phyloP scores from a whole-genome alignment of 1,284 basidiomycete genomes.

The Athelia sp. region DNA sequence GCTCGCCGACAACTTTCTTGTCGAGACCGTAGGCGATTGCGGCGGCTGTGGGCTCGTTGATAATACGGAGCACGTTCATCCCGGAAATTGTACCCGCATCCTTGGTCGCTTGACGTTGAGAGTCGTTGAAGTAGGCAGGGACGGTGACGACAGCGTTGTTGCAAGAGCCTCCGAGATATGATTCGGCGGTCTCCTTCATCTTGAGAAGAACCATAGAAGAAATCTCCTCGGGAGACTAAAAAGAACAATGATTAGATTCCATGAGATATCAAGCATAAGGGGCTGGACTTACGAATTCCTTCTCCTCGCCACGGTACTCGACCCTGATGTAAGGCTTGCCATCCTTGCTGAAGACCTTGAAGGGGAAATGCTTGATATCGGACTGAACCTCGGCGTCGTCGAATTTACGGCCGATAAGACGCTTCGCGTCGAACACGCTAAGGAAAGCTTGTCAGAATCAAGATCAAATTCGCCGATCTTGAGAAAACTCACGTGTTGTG shows the following conservation, averaged over 20 bases:
- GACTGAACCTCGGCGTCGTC: conserved; percentile 87
- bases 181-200: conserved; percentile 99
- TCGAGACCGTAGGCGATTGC: conserved; percentile 95
- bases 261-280: not conserved
- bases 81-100: conserved; percentile 90
- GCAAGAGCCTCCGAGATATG: conserved; percentile 85
- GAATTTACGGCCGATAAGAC: conserved; percentile 86
- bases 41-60: conserved; percentile 94
- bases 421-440: conserved; percentile 86
- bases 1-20: conserved; percentile 84
- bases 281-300: conserved; percentile 75
- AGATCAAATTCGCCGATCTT: conserved; percentile 9
- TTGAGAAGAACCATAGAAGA: conserved; percentile 97
- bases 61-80: conserved; percentile 92
- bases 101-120: conserved; percentile 94
- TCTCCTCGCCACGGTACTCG: conserved; percentile 86
- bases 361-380: conserved; percentile 95
- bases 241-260: conserved; percentile 7
- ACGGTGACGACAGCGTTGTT: conserved; percentile 92
- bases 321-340: conserved; percentile 90
- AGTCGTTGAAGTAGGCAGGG: conserved; percentile 98
- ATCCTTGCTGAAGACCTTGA: conserved; percentile 79
- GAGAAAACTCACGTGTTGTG: conserved; percentile 54
- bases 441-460: conserved; percentile 15
- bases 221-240: conserved; percentile 89